phyloP scores from a whole-genome alignment of 1,139 yeast species.

The Chernovozyma sophiae-reginae region DNA sequence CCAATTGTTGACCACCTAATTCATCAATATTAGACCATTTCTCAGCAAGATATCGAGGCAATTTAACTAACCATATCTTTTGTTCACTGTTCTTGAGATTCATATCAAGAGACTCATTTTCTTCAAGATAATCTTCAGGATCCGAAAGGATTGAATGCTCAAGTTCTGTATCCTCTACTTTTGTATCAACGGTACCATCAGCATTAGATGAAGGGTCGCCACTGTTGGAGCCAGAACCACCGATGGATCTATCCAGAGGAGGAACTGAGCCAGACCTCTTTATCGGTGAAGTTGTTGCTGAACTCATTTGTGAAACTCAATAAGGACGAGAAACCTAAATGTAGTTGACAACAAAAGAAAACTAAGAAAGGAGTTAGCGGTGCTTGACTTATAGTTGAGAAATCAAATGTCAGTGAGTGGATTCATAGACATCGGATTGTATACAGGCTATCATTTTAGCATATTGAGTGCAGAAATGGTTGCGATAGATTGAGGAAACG shows the following conservation, averaged over 20 bases:
- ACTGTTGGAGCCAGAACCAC: neutral
- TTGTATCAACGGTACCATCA: neutral
- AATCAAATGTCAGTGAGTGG: no score
- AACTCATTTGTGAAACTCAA: no score
- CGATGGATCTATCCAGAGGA: neutral
- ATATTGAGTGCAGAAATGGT: no score
- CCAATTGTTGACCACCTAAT: slow-evolving; percentile 71
- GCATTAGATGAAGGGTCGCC: neutral
- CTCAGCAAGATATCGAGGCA: slow-evolving; percentile 83
- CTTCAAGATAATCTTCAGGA: slow-evolving; percentile 47
- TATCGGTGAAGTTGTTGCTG: slow-evolving; percentile 3
- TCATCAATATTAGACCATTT: slow-evolving; percentile 67
- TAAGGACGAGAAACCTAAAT: no score
- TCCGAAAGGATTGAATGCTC: slow-evolving; percentile 34
- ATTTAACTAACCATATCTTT: slow-evolving; percentile 87
- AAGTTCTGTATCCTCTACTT: slow-evolving; percentile 4
- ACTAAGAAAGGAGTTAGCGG: no score
- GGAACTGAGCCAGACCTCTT: slow-evolving; percentile 1
- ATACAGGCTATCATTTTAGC: no score
- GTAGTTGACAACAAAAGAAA: no score
- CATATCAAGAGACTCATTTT: slow-evolving; percentile 61
- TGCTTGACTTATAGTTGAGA: no score
- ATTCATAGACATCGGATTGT: no score
- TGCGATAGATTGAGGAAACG: no score
- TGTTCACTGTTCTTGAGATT: slow-evolving; percentile 50